Evolutionary conservation across 2,329 filamentous ascomycete genomes (phyloP), one percentile per base, ranked within the genome.

Genomic region (Talaromyces sp.): DNA sequence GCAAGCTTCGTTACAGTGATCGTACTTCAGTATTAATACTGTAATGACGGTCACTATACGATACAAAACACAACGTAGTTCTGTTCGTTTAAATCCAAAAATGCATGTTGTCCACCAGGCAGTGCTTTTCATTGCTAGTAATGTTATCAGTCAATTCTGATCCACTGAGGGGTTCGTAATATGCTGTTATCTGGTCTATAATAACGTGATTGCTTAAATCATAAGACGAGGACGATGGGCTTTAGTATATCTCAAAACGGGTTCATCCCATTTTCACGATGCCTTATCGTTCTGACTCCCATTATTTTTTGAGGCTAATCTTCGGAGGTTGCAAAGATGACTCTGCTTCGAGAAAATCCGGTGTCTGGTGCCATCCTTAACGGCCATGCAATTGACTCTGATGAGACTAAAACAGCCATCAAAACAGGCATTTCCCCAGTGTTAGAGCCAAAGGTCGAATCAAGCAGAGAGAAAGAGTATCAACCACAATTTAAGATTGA

Each of bases 401-500:
- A 54, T 44, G 39, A 40, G 42, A 33, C 44, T 16, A 61, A 61
- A 37, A 42, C 48, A 12, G 35, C 46, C 23, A 23, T 61, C 9
- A 54, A 42, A n/a, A 54, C 58, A 42, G 55, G 35, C 46, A 48
- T 44, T 52, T 33, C 56, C 18, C 28, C 44, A 25, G 21, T 59
- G 5, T 31, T 55, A 40, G 35, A 39, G 18, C 28, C 33, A 25
- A 37, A 39, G 39, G 28, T 54, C 16, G 42, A 42, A 31, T 14
- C 57, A 60, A 39, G 42, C 9, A n/a, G 5, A 2, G 23, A 50
- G 23, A 16, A 5, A n/a, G 37, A 63, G 14, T 5, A 12, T 5
- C 70, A 66, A 23, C 60, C 69, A 1, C 55, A 62, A 0, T 77
- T 79, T 25, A 63, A 74, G 44, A 61, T 79, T 1, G 76, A 80